Conservation (phyloP, 805 yeast genomes). For the Candida easanensis region DNA sequence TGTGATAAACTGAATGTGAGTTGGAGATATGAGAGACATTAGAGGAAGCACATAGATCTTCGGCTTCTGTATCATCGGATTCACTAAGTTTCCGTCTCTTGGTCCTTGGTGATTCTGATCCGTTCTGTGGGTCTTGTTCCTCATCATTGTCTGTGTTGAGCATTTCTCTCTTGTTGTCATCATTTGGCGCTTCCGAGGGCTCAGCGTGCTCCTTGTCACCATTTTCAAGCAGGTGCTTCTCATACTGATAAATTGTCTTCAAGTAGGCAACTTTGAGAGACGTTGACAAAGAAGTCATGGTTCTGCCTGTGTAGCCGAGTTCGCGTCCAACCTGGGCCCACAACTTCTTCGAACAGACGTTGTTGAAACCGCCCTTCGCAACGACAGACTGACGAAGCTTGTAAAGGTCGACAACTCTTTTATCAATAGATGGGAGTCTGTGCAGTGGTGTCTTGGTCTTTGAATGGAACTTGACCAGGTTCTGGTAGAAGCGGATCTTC, state of each 20-base stretch:
- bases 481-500: constrained; percentile 46
- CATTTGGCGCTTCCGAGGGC: constrained; percentile 13
- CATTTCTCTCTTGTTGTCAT: constrained; percentile 14
- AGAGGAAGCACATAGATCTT: background rate
- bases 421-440: constrained; percentile 65
- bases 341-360: constrained; percentile 59
- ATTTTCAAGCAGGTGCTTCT: constrained; percentile 14
- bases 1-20: constrained; percentile 41
- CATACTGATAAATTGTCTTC: constrained; percentile 37
- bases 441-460: constrained; percentile 28
- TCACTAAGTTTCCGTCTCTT: background rate
- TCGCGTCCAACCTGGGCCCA: constrained; percentile 88
- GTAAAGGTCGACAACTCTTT: constrained; percentile 62
- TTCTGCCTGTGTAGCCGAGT: constrained; percentile 69
- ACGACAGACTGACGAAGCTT: constrained; percentile 55
- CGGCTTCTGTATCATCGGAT: background rate
- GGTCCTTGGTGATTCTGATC: background rate
- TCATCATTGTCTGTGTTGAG: background rate
- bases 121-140: background rate
- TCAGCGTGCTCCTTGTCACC: background rate
- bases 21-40: constrained; percentile 41
- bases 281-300: constrained; percentile 68
- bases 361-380: constrained; percentile 62
- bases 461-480: constrained; percentile 42
- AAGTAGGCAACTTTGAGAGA: constrained; percentile 60